These are phyloP conservation scores for Phlyctochytrium arcticum DNA, from an alignment of 192 early-diverging fungal species.

Conservation along the genomic window DNA sequence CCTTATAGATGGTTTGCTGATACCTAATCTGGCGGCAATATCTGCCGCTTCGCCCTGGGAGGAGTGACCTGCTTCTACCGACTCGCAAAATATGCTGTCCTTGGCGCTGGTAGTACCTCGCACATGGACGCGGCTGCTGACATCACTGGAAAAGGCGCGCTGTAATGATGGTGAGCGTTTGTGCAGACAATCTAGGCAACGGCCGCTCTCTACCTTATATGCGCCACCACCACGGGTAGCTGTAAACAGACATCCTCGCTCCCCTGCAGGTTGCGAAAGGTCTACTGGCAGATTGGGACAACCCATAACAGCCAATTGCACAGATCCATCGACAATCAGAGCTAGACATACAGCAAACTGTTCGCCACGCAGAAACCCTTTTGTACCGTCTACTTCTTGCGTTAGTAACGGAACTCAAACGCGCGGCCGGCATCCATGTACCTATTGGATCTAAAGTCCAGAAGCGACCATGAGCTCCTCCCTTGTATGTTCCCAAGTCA, in stretches of 20 bases:
- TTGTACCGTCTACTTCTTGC: conserved; percentile 79
- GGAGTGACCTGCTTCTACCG: conserved; percentile 88
- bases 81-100: conserved; percentile 87
- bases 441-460: conserved; percentile 64
- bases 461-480: conserved; percentile 70
- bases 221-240: conserved; percentile 86
- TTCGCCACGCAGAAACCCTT: conserved; percentile 95
- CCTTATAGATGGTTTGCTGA: conserved; percentile 71
- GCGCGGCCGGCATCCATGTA: background rate
- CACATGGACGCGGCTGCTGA: conserved; percentile 65
- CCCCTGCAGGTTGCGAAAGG: conserved; percentile 54
- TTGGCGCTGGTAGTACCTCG: conserved; percentile 43
- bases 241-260: conserved; percentile 78
- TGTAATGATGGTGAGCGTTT: conserved; percentile 16
- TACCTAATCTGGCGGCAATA: conserved; percentile 75
- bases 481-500: conserved; percentile 82
- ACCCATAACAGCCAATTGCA: conserved; percentile 89
- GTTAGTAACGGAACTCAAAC: background rate
- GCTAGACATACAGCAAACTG: conserved; percentile 97
- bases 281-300: conserved; percentile 59
- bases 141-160: conserved; percentile 46
- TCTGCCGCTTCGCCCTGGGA: conserved; percentile 73
- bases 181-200: background rate
- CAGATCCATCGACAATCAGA: conserved; percentile 81
- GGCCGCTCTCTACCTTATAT: conserved; percentile 61